Base-by-base conservation (phyloP, 768 basidiomycete genomes). In the Psilocybe tampanensis region DNA sequence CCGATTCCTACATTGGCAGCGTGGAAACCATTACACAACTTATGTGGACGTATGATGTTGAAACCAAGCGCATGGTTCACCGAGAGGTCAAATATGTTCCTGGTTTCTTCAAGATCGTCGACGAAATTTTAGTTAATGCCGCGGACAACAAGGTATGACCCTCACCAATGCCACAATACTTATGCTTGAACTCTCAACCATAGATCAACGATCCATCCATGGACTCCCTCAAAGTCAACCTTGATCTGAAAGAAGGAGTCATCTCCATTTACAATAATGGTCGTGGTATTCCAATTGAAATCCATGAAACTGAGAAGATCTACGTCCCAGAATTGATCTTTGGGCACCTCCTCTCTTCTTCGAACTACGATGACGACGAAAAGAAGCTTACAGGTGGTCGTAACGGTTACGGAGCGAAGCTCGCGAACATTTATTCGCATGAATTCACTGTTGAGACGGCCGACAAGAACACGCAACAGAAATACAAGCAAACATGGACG, bases 81-180 rank as follows among this genome's bases (percentile, higher is more conserved):
- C 82, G 89, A 66, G 94, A 87, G 47, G 90, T 89, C 60, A 92
- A 86, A 65, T 99, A 89, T 68, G 95, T 98, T 2, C 97, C 97
- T 0, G 97, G 95, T 52, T 96, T 99, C 72, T 95, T 95, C 84
- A 99, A 99, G 81, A 99, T 99, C 66, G 89, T 99, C 13, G 97
- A 99, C 67, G 97, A 99, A 76, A 99, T 99, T 66, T 79, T 99
- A 2, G 97, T 99, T 65, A 99, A 99, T 72, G 97, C 97, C 19
- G 97, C 97, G 3, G 97, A 99, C 71, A 97, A 98, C 76, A 99
- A 99, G 88, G 96, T 92, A 60, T 54, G 18, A 26, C 32, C 29
- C 4, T n/a, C n/a, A n/a, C n/a, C n/a, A n/a, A n/a, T n/a, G n/a
- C n/a, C 42, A 8, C 3, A 17, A 7, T 33, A 22, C 19, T 32